These are phyloP conservation scores for Tricholoma hemisulphureum DNA, from an alignment of 768 basidiomycete species.

Conservation along the genomic window DNA sequence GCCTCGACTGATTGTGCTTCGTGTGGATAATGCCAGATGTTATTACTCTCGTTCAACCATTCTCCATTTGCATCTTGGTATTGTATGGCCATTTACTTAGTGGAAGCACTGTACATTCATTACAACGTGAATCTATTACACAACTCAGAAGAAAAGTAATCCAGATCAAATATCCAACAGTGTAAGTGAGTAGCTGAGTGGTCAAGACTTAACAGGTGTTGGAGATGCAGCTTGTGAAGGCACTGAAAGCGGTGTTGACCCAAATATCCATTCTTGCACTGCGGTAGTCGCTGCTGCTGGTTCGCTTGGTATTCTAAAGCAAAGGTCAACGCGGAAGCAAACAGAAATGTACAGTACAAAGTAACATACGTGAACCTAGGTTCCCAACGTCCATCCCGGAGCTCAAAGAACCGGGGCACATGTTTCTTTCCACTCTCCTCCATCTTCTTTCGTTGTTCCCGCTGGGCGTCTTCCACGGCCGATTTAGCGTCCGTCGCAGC, in stretches of 20 bases:
- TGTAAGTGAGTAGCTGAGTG: not conserved
- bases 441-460: constrained; percentile 70
- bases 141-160: constrained; percentile 8
- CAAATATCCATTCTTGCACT: constrained; percentile 82
- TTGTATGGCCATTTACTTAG: not conserved
- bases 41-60: too few species aligned
- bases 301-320: constrained; percentile 64
- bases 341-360: not conserved
- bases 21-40: too few species aligned
- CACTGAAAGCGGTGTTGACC: constrained; percentile 8
- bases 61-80: not conserved
- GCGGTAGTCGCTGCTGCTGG: constrained; percentile 61
- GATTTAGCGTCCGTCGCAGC: constrained; percentile 89
- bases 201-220: not conserved
- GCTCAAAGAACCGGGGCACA: constrained; percentile 79
- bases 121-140: constrained; percentile 13
- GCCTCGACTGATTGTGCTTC: too few species aligned
- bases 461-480: constrained; percentile 87
- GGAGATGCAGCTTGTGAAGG: constrained; percentile 1
- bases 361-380: constrained; percentile 70
- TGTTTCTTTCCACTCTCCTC: constrained; percentile 73
- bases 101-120: constrained; percentile 2
- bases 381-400: constrained; percentile 73
- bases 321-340: constrained; percentile 6
- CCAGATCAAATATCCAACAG: constrained; percentile 7